Evolutionary conservation across 768 basidiomycete genomes (phyloP).

Genomic region (Pilatotrama ljubarskyi): DNA sequence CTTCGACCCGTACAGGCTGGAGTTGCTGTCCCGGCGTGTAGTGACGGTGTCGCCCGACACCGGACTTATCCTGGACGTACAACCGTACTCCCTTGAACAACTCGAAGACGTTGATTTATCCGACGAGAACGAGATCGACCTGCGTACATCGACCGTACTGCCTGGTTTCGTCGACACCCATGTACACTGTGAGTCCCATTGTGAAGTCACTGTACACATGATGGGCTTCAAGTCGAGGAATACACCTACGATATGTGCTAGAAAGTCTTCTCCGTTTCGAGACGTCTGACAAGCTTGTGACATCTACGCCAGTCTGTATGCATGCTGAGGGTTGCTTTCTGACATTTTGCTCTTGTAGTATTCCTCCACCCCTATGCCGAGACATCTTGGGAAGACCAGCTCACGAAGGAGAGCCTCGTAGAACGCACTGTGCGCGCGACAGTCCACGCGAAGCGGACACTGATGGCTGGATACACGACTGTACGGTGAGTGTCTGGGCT

Average conservation of each 20-base stretch:
- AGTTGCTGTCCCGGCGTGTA: constrained; percentile 44
- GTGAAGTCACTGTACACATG: neutral
- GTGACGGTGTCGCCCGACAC: constrained; percentile 47
- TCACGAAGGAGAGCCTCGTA: constrained; percentile 49
- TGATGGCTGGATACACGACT: constrained; percentile 63
- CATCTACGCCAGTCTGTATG: no score
- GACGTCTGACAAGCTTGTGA: no score
- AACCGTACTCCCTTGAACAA: constrained; percentile 14
- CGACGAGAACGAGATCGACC: constrained; percentile 38
- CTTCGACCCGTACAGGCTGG: constrained; percentile 48
- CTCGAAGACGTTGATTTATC: constrained; percentile 40
- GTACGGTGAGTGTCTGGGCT: constrained; percentile 44
- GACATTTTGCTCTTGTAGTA: constrained; percentile 35
- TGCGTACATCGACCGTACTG: constrained; percentile 44
- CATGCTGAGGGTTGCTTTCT: no score
- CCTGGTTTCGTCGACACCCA: constrained; percentile 61
- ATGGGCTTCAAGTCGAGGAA: no score
- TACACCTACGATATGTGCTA: no score
- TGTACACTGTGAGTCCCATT: constrained; percentile 49
- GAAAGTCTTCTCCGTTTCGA: no score
- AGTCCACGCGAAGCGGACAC: constrained; percentile 51
- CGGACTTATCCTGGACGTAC: constrained; percentile 52
- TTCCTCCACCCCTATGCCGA: constrained; percentile 64
- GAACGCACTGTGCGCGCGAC: constrained; percentile 65
- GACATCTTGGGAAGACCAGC: constrained; percentile 61